These are phyloP conservation scores for Leccinum boreale DNA, from an alignment of 768 basidiomycete genomes.

Conservation along the genomic window DNA sequence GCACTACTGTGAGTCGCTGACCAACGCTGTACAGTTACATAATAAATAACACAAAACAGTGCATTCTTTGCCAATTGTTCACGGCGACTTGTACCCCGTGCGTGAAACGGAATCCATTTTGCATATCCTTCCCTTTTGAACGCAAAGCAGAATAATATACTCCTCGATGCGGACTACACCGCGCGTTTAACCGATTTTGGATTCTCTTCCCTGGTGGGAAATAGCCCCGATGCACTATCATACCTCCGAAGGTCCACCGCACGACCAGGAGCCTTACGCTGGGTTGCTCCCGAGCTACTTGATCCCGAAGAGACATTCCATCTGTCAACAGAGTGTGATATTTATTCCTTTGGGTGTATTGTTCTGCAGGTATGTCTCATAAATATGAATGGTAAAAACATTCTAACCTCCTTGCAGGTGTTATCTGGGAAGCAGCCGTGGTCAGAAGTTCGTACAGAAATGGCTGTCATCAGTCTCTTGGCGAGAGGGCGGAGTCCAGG, in stretches of 20 bases:
- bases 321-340: not conserved
- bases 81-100: not conserved
- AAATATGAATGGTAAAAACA: not conserved
- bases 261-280: not conserved
- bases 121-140: not conserved
- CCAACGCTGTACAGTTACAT: too few relatives aligned
- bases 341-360: not conserved
- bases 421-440: not conserved
- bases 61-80: not conserved
- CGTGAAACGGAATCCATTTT: not conserved
- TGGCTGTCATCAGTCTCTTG: not conserved
- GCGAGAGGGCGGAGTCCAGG: not conserved
- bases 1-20: not conserved
- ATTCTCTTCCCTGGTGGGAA: not conserved
- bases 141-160: not conserved
- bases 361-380: not conserved
- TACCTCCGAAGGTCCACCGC: not conserved
- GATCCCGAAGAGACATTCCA: not conserved
- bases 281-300: not conserved
- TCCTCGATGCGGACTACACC: not conserved
- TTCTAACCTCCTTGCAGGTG: not conserved
- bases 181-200: not conserved
- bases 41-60: not conserved
- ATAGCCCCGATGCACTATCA: not conserved
- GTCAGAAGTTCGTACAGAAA: not conserved